Percentiles rank a stretch among this genome's conserved stretches.
phyloP scores from a whole-genome alignment of 257 asterid species.

The Cordia subcordata region DNA sequence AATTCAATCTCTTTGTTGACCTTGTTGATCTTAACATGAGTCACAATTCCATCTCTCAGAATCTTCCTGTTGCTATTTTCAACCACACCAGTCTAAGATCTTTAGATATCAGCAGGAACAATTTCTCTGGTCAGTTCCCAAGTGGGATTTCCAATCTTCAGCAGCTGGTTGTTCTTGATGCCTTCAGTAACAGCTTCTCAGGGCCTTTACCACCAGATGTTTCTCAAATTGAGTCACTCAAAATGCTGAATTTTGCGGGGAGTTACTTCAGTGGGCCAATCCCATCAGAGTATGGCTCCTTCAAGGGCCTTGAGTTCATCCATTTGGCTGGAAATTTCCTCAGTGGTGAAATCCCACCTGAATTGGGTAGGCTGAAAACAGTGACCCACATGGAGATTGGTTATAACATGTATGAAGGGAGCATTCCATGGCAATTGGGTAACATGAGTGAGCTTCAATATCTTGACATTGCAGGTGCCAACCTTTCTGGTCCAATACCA shows the following conservation, averaged over 20 bases:
- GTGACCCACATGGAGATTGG: constrained; percentile 95
- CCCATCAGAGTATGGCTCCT: constrained; percentile 74
- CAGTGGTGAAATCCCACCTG: constrained; percentile 62
- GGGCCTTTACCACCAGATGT: constrained; percentile 72
- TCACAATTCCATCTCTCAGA: constrained; percentile 58
- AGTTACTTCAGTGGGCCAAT: constrained; percentile 87
- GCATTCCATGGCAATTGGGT: constrained; percentile 85
- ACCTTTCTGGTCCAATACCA: constrained; percentile 78
- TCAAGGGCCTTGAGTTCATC: constrained; percentile 57
- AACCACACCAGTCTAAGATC: constrained; percentile 44
- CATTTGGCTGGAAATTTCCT: constrained; percentile 88
- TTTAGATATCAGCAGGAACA: constrained; percentile 84
- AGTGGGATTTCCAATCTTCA: constrained; percentile 54
- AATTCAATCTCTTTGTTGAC: constrained; percentile 46
- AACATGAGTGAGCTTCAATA: constrained; percentile 66
- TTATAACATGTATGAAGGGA: constrained; percentile 69
- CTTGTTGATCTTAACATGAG: constrained; percentile 69
- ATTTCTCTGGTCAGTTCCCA: constrained; percentile 86
- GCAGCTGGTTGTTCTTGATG: constrained; percentile 68
- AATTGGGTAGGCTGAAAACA: constrained; percentile 54
- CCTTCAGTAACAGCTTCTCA: constrained; percentile 92
- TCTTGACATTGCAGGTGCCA: constrained; percentile 92
- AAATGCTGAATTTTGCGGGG: constrained; percentile 83
- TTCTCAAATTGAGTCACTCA: constrained; percentile 44
- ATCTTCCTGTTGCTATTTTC: constrained; percentile 63